Percentiles rank a stretch among this genome's conserved stretches.
These are phyloP conservation scores for Cenchrus americanus DNA, from an alignment of 176 grass and related monocot genomes.

Conservation along the genomic window DNA sequence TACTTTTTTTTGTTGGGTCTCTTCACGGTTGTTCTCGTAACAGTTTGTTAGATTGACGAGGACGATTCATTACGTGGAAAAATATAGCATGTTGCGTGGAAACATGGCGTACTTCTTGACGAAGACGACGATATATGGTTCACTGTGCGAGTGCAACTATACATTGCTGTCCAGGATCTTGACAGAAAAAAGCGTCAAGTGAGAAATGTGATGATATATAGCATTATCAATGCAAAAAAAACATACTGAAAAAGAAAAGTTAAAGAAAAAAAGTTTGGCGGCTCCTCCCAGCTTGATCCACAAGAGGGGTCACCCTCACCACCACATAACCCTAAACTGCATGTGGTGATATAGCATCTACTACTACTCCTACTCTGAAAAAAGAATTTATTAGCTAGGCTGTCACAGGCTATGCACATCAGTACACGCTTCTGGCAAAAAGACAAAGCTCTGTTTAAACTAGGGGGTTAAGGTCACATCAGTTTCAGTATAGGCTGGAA, in stretches of 20 bases:
- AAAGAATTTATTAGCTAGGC: slow-evolving; percentile 9
- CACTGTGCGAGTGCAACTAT: neutral
- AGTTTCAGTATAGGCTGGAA: neutral
- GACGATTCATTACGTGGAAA: neutral
- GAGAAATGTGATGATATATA: neutral
- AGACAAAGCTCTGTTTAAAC: slow-evolving; percentile 26
- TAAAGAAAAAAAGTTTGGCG: neutral
- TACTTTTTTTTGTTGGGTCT: neutral
- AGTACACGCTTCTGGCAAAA: slow-evolving; percentile 27
- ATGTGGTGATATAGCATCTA: slow-evolving; percentile 25
- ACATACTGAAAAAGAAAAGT: neutral
- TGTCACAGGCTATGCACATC: neutral
- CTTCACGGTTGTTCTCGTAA: neutral
- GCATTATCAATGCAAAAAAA: neutral
- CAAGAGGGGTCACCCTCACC: too few relatives aligned
- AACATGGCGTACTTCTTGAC: neutral
- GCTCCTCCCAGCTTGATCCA: neutral
- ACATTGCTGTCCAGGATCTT: neutral
- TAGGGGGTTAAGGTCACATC: slow-evolving; percentile 42
- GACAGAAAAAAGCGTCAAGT: too few relatives aligned
- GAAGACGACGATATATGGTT: neutral
- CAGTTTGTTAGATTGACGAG: neutral
- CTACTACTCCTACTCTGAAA: neutral
- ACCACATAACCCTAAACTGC: slow-evolving; percentile 15
- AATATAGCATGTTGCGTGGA: too few relatives aligned